Evolutionary conservation across 2,329 filamentous ascomycete species (phyloP), one percentile per base, ranked within the genome.

Genomic region (Colletotrichum filicis): DNA sequence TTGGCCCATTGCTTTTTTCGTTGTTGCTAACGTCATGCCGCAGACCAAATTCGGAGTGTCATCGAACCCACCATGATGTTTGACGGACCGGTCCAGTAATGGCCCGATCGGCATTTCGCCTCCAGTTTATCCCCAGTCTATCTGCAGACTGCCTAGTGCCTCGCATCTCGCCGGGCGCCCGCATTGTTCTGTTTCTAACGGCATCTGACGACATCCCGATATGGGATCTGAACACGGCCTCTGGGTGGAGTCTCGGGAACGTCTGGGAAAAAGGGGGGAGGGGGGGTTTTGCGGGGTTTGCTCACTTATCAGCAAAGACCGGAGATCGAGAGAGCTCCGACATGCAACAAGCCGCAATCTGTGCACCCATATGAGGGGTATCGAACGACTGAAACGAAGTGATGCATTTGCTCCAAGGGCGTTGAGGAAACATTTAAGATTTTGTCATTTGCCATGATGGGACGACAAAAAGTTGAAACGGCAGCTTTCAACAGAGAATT

Each of bases 11-110:
- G 4, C 32, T 37, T 49, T 49, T 49, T 49, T n/a, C 42, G 42
- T 22, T 49, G 19, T 49, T 72, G 53, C 58, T 74, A 49, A 74
- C 59, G 49, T n/a, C 53, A 11, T 19, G n/a, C 19, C 59, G 28
- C 74, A 79, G 78, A 79, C 55, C 77, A 78, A 57, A 79, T 79
- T 12, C 74, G 75, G 37, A 75, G 64, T 19, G 77, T 77, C 19
- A 74, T 77, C 12, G 77, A 77, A 63, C 74, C 77, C 19, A 76
- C 77, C 11, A 71, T 76, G 67, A 71, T 71, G 19, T 77, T 78
- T 42, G 55, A 74, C 22, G 46, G 32, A n/a, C 60, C 61, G 16
- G 62, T 59, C 68, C 63, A 72, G 68, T 32, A 26, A 35, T 67
- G 55, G 52, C 63, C 35, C 32, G 72, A 71, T 62, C 35, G 67